Evolutionary conservation across 2,329 filamentous ascomycete species (phyloP), one percentile per base, ranked within the genome.

Genomic region (Geosmithia putterillii): DNA sequence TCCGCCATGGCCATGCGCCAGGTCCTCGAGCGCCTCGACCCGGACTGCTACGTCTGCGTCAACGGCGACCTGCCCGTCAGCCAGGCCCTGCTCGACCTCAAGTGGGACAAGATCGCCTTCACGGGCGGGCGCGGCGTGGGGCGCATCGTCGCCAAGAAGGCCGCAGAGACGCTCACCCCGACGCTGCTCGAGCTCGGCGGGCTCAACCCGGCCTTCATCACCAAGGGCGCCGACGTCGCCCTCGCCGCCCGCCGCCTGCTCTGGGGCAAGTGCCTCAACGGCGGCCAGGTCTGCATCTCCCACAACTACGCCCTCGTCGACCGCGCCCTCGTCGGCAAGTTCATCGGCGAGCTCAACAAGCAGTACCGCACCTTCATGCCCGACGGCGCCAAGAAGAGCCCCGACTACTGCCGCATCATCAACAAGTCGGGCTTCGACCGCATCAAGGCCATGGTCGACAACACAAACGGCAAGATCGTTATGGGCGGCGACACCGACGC

Each of bases 81-180:
- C 4, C 86, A 84, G 39, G 80, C 79, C 12, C 67, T 96, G 38
- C 74, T 98, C 28, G 79, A 90, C 45, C 78, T 88, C 67, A 90
- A 90, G 62, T 98, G 89, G 83, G 89, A 94, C 67, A 96, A 95
- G 74, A 94, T 98, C 56, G 89, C 92, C 70, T 98, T 95, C 68
- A 98, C 92, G 1, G 92, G 92, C 44, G 81, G 79, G 54, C 73
- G 74, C 42, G 67, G 59, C 22, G 87, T 95, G 17, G 92, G 86
- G 56, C 87, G 82, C 57, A 89, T 96, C 55, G 81, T 96, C 43
- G 77, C 86, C 40, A 81, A 89, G 61, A 95, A 94, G 60, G 92
- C 90, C 0, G 90, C 92, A 47, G 79, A 87, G 57, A 82, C 86
- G 34, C 72, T 95, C 47, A 96, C 92, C 1, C 92, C 92, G 0